These are phyloP conservation scores for Clathrospora elynae DNA, from an alignment of 2,329 filamentous ascomycete genomes.

Conservation along the genomic window DNA sequence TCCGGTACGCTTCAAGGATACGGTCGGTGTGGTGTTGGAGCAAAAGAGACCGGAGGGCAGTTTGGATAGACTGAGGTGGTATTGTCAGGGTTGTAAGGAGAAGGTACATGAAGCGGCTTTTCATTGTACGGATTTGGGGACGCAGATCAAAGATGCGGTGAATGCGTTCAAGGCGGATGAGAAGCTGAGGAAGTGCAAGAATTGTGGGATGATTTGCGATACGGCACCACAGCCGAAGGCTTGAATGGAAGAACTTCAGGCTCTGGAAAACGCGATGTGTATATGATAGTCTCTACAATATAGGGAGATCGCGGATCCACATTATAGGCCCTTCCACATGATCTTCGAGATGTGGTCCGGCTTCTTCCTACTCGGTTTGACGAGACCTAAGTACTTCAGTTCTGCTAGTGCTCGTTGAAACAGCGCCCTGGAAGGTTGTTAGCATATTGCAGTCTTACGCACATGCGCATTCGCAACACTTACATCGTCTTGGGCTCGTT, in stretches of 20 bases:
- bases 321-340: slow-evolving; percentile 73
- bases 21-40: slow-evolving; percentile 92
- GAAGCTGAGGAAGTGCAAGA: slow-evolving; percentile 72
- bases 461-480: slow-evolving; percentile 20
- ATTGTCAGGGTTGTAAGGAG: slow-evolving; percentile 72
- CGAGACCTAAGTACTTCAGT: slow-evolving; percentile 80
- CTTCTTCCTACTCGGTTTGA: slow-evolving; percentile 90
- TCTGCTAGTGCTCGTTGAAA: slow-evolving; percentile 90
- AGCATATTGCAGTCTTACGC: neutral
- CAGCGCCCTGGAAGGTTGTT: slow-evolving; percentile 57
- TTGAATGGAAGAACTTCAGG: slow-evolving; percentile 2
- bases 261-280: slow-evolving; percentile 2
- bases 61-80: slow-evolving; percentile 86
- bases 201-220: slow-evolving; percentile 77
- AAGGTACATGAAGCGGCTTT: slow-evolving; percentile 87
- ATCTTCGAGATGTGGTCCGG: slow-evolving; percentile 89
- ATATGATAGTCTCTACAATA: slow-evolving; percentile 16
- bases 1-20: slow-evolving; percentile 89
- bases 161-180: slow-evolving; percentile 76
- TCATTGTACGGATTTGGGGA: slow-evolving; percentile 86
- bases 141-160: slow-evolving; percentile 91
- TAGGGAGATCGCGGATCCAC: neutral
- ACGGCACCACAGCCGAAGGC: slow-evolving; percentile 60
- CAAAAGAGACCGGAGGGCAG: slow-evolving; percentile 73
- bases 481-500: slow-evolving; percentile 56